Evolutionary conservation across 257 asterid genomes (phyloP).

Genomic region (Ligustrum vulgare): DNA sequence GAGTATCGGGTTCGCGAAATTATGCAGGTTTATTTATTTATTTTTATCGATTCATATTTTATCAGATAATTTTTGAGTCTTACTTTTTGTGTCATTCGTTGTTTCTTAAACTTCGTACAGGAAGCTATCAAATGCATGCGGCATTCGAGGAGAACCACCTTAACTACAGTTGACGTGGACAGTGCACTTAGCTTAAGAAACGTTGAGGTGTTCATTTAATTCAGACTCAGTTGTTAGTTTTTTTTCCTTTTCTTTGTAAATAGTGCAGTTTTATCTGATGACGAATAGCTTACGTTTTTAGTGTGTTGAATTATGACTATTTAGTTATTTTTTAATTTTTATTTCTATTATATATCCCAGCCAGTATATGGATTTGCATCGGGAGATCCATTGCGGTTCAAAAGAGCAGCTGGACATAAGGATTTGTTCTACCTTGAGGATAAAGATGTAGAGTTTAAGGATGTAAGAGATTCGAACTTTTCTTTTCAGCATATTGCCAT

Average conservation of each 20-base stretch:
- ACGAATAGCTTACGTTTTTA: background rate
- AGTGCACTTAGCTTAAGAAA: slow-evolving; percentile 88
- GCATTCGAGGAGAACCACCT: slow-evolving; percentile 88
- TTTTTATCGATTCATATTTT: background rate
- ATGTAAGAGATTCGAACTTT: slow-evolving; percentile 43
- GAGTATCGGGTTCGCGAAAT: slow-evolving; percentile 94
- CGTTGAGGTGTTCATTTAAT: slow-evolving; percentile 63
- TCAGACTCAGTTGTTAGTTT: background rate
- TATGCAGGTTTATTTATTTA: slow-evolving; percentile 68
- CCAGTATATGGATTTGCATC: slow-evolving; percentile 95
- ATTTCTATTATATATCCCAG: slow-evolving; percentile 39
- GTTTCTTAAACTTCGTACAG: slow-evolving; percentile 38
- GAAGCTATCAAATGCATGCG: slow-evolving; percentile 98
- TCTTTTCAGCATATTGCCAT: slow-evolving; percentile 1
- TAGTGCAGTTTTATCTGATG: background rate
- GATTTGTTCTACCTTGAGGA: slow-evolving; percentile 89
- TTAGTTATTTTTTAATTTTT: slow-evolving; percentile 22
- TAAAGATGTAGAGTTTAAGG: slow-evolving; percentile 92
- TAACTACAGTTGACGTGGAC: slow-evolving; percentile 86
- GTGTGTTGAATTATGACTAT: no score
- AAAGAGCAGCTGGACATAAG: slow-evolving; percentile 88
- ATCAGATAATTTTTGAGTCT: background rate
- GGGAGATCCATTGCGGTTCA: slow-evolving; percentile 81
- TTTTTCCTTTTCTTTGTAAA: background rate
- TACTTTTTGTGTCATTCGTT: background rate